phyloP scores from a whole-genome alignment of 2,329 filamentous ascomycete genomes.

The Xylariaceae sp. region DNA sequence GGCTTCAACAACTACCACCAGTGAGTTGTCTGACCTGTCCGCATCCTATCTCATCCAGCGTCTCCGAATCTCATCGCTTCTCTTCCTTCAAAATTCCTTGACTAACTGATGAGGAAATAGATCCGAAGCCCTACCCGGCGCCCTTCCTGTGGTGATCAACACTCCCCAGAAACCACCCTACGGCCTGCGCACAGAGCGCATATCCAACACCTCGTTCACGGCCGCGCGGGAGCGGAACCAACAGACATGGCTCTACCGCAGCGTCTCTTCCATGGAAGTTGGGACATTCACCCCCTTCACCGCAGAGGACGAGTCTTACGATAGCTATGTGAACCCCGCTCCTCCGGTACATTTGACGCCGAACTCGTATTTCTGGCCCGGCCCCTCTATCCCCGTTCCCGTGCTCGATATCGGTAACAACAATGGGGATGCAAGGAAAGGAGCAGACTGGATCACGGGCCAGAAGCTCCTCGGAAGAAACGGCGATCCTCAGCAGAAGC shows the following conservation, averaged over 20 bases:
- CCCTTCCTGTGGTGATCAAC: constrained; percentile 71
- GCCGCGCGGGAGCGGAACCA: constrained; percentile 63
- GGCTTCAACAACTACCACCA: constrained; percentile 18
- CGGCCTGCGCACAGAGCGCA: constrained; percentile 77
- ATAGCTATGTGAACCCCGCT: constrained; percentile 22
- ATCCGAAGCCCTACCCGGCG: constrained; percentile 68
- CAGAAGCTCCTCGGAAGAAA: constrained; percentile 71
- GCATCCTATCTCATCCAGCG: too few species aligned
- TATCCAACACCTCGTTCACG: constrained; percentile 68
- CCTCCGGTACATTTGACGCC: constrained; percentile 64
- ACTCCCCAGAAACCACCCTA: constrained; percentile 74
- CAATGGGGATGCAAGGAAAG: too few species aligned
- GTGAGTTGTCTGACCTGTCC: too few species aligned
- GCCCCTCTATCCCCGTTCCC: too few species aligned
- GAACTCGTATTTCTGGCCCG: constrained; percentile 77
- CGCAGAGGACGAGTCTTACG: constrained; percentile 8
- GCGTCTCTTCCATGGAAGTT: constrained; percentile 60
- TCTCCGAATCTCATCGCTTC: background rate
- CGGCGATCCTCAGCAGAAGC: constrained; percentile 73
- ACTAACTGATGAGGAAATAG: constrained; percentile 39
- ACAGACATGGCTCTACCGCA: constrained; percentile 68
- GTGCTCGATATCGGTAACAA: too few species aligned
- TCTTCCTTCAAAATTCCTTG: background rate
- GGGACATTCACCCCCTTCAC: constrained; percentile 47
- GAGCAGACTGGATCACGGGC: constrained; percentile 49